Evolutionary conservation across 768 basidiomycete species (phyloP).

Genomic region (Kondoa subrosea): DNA sequence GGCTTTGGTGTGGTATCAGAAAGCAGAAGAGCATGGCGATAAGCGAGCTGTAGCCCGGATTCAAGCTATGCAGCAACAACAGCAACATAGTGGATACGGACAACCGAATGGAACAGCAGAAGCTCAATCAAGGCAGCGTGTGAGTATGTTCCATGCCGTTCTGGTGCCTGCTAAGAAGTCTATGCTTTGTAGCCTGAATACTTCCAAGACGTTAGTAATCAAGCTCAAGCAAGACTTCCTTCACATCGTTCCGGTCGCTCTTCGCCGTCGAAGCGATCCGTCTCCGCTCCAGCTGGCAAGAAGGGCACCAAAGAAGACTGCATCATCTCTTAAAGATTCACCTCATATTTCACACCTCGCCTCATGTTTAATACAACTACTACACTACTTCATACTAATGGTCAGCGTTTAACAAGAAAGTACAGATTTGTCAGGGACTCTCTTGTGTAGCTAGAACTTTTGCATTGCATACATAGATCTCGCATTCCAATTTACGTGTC

Average conservation of each 20-base stretch:
- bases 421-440: no score
- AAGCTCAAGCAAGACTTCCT: neutral
- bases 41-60: slow-evolving; percentile 79
- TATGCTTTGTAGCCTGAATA: neutral
- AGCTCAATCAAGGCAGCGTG: no score
- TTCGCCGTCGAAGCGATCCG: neutral
- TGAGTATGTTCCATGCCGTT: no score
- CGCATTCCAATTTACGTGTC: no score
- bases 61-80: neutral
- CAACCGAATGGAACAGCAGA: no score
- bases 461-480: no score
- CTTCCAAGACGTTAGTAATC: neutral
- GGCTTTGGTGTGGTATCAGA: slow-evolving; percentile 68
- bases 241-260: neutral
- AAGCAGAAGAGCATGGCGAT: slow-evolving; percentile 79
- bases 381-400: no score
- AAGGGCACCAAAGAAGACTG: neutral
- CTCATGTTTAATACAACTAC: no score
- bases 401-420: no score
- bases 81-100: neutral
- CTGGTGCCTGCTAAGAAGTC: no score
- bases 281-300: neutral
- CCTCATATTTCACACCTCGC: no score
- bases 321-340: neutral
- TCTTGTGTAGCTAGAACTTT: no score